Evolutionary conservation across 2,329 filamentous ascomycete genomes (phyloP).

Genomic region (Curvularia eragrostidis): DNA sequence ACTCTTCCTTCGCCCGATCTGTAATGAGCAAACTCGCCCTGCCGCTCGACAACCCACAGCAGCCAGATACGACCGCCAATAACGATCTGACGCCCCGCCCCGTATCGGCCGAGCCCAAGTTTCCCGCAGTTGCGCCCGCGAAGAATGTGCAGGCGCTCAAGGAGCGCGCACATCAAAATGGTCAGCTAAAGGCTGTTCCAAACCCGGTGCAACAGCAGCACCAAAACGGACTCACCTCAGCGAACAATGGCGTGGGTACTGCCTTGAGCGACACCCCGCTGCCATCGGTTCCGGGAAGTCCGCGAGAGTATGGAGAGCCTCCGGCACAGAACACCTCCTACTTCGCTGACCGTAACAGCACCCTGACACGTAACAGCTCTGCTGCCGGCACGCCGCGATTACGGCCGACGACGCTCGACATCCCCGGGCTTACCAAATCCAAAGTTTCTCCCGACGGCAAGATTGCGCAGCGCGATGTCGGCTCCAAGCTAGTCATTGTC

Average conservation of each 20-base stretch:
- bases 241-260: constrained; percentile 56
- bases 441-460: constrained; percentile 94
- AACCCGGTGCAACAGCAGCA: constrained; percentile 21
- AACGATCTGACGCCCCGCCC: constrained; percentile 31
- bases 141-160: constrained; percentile 36
- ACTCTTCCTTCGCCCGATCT: constrained; percentile 58
- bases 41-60: constrained; percentile 30
- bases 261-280: constrained; percentile 68
- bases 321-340: constrained; percentile 18
- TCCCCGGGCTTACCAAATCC: constrained; percentile 93
- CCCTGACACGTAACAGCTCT: constrained; percentile 74
- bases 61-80: constrained; percentile 17
- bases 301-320: constrained; percentile 62
- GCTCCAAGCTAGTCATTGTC: constrained; percentile 94
- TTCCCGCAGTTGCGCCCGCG: constrained; percentile 20
- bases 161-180: constrained; percentile 33
- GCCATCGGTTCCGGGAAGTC: constrained; percentile 68
- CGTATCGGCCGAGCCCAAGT: constrained; percentile 15
- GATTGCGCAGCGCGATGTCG: constrained; percentile 92
- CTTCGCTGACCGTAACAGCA: constrained; percentile 55
- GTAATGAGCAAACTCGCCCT: constrained; percentile 55
- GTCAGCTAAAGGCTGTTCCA: constrained; percentile 39
- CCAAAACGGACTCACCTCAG: constrained; percentile 24
- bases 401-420: constrained; percentile 94
- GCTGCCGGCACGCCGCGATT: constrained; percentile 78